Evolutionary conservation across 148 eudicot species (phyloP), one percentile per base, ranked within the genome.

Genomic region (Silene conica): DNA sequence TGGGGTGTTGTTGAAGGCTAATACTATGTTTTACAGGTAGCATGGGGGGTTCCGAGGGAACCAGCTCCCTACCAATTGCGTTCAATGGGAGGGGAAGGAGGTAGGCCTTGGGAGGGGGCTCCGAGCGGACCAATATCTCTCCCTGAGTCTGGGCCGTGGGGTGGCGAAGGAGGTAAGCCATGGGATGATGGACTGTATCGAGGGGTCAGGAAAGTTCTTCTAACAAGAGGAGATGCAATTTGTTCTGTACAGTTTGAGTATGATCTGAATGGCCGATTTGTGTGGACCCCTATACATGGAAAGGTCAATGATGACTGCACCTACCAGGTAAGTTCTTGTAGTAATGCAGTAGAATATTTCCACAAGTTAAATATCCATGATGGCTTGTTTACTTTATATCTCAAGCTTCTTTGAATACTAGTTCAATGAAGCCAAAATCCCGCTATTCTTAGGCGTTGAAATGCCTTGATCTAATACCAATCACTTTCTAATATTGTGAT

Each of bases 111-210:
- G 92, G 90, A 90, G 43, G 72, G 72, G 59, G 41, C 23, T 25
- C 72, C 60, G 14, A 84, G 83, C 69, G 83, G 87, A 70, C 87
- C 89, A 19, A 78, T 43, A 14, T 8, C 85, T 45, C 83, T 70
- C 18, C 56, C 77, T 52, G 90, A 86, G 71, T 60, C 89, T 10
- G 96, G 96, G 4, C 92, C 90, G 43, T 90, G 92, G 96, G 96
- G 92, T 22, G 92, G 92, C 9, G 84, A 87, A 21, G 90, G 92
- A 70, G 96, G 96, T 55, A 84, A 75, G 73, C 83, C 87, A 34
- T 90, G 96, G 92, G 96, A 90, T 67, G 96, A 90, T 77, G 92
- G 92, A 65, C 84, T 88, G 0, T 83, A 80, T 73, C 65, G 78
- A 3, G 96, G 96, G 70, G 79, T 90, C 50, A 85, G 75, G 78